Base-by-base conservation (phyloP, 2,329 filamentous ascomycete species). In the Didymellaceae sp. region DNA sequence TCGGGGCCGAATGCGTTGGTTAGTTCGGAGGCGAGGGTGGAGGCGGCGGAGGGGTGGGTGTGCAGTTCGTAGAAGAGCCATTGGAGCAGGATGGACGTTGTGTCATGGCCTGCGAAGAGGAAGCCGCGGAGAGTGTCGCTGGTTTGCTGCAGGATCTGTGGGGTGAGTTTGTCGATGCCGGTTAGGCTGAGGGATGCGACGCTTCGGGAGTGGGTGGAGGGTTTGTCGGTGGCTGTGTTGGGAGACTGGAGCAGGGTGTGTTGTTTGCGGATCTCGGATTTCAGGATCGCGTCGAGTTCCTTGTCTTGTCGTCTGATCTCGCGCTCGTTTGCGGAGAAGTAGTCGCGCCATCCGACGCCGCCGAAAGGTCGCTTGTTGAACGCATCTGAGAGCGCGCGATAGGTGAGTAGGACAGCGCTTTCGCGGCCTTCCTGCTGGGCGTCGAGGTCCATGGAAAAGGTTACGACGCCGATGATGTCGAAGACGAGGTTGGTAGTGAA, bases 101-200 rank as follows among this genome's bases (percentile, higher is more conserved):
- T 68, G 52, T 71, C 68, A 40, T 71, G 67, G 1, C 68, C 69
- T 14, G 66, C 66, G 45, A 72, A 68, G 22, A 72, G 52, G 54
- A 71, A 71, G 3, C 69, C 67, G 49, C 74, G 74, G 42, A 66
- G 45, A 11, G 58, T 51, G 68, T 71, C 55, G 70, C 67, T 32
- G 58, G 71, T 37, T 59, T 69, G 45, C 52, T 59, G 43, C 57
- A 31, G 64, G 48, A 56, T 74, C 61, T 31, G 70, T 41, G 31
- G 51, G 6, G 41, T 65, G 52, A 57, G 59, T 31, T 30, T 52
- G 2, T 45, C 33, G 32, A 59, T 52, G 9, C 46, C 52, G 20
- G 45, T 34, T 10, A 60, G 45, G 20, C 47, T 57, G 22, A 59
- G 50, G 4, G 54, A 37, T 62, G 62, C 38, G 45, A 57, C 31